phyloP scores from a whole-genome alignment of 2,329 filamentous ascomycete species.

The Ophiostoma ips region DNA sequence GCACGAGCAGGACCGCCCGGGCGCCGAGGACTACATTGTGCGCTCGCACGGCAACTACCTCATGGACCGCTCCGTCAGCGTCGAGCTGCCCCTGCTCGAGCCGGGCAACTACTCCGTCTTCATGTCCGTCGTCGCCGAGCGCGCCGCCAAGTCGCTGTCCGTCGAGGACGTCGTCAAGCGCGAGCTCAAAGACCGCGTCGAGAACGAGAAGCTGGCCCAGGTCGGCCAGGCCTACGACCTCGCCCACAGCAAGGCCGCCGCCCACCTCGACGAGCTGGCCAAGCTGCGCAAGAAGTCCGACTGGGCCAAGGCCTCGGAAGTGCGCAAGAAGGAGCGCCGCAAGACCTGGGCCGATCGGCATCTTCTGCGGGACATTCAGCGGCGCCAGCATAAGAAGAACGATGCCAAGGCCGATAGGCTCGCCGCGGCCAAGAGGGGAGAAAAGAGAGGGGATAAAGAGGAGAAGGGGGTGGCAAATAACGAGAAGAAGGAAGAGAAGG shows the following conservation, averaged over 20 bases:
- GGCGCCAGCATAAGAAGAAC: constrained; percentile 27
- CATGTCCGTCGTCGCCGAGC: constrained; percentile 57
- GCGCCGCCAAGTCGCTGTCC: constrained; percentile 31
- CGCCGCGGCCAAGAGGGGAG: constrained; percentile 16
- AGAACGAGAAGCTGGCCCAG: constrained; percentile 64
- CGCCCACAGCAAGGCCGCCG: constrained; percentile 45
- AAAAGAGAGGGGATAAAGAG: constrained; percentile 15
- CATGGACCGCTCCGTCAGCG: constrained; percentile 62
- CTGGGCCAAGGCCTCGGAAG: constrained; percentile 32
- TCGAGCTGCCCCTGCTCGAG: constrained; percentile 56
- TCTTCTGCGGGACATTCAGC: constrained; percentile 24
- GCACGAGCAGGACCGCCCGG: constrained; percentile 30
- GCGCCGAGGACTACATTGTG: constrained; percentile 37
- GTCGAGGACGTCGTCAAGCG: constrained; percentile 55
- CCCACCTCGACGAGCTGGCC: constrained; percentile 27
- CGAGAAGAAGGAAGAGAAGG: constrained; percentile 4
- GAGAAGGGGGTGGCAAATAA: constrained; percentile 5
- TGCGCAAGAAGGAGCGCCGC: constrained; percentile 29
- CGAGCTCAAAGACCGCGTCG: constrained; percentile 45
- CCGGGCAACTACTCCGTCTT: constrained; percentile 63
- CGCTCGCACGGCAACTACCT: constrained; percentile 38
- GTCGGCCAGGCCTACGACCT: constrained; percentile 59
- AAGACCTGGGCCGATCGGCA: constrained; percentile 25
- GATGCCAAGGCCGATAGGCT: constrained; percentile 25
- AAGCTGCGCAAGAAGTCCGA: constrained; percentile 33